Base-by-base conservation (phyloP, 179 eudicot genomes). In the Sideroxylon spinosum region DNA sequence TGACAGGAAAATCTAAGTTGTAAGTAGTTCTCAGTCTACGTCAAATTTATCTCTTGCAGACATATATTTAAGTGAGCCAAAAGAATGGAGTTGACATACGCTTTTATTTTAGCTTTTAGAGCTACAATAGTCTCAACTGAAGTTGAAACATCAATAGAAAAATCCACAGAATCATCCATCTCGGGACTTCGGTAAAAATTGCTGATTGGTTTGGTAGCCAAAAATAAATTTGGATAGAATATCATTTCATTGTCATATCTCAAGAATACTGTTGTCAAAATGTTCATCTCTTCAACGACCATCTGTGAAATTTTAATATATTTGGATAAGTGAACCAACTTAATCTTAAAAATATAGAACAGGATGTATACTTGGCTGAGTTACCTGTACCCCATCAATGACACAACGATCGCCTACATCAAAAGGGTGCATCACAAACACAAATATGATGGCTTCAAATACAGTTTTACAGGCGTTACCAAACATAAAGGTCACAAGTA, bases 251-350 rank as follows among this genome's bases (percentile, higher is more conserved):
- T 92, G 78, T 90, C 93, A 69, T 82, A 82, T 70, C 88, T 90
- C 78, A 90, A 70, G 77, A 92, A 92, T 20, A 91, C 83, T 63
- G 97, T 92, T 3, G 95, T 91, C 83, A 92, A 81, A 29, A 92
- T 89, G 78, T 92, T 92, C 95, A 91, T 90, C 85, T 91, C 95
- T 81, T 89, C 95, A 61, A 89, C 91, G 9, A 86, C 68, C 91
- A 89, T 88, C 91, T 89, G 86, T 81, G 76, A 75, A 23, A 16
- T 8, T 53, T 48, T 22, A 66, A 56, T 26, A 69, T 20, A 37
- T 23, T 26, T 26, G 23, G 44, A 26, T 48, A 52, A 67, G n/a
- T 46, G 46, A 62, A 13, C 61, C 16, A 64, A 9, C n/a, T 23
- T 60, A 60, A n/a, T 19, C 32, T 74, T n/a, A 20, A n/a, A 10